Evolutionary conservation across 306 rosid genomes (phyloP).

Genomic region (Pyrus communis): DNA sequence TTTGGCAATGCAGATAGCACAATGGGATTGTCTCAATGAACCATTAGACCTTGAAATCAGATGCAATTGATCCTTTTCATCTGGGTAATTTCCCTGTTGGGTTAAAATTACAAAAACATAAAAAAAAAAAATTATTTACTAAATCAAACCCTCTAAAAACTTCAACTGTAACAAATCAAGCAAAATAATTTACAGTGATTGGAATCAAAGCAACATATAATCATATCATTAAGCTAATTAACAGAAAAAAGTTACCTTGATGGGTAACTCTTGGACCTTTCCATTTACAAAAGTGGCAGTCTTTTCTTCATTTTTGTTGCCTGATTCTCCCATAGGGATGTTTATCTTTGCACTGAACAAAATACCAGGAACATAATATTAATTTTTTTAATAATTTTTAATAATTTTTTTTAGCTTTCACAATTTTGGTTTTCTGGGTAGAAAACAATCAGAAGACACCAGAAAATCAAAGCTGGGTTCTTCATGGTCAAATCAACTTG

Average conservation of each 20-base stretch:
- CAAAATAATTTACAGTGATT: background rate
- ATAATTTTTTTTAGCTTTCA: background rate
- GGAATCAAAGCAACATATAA: background rate
- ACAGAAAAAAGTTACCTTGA: constrained; percentile 24
- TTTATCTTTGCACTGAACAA: background rate
- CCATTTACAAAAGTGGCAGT: constrained; percentile 21
- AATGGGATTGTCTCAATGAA: constrained; percentile 23
- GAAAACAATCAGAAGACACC: background rate
- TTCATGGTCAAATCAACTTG: background rate
- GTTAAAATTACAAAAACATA: background rate
- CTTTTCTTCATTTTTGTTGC: constrained; percentile 13
- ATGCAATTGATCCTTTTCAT: constrained; percentile 19
- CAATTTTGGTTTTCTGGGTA: background rate
- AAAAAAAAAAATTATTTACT: constrained; percentile 2
- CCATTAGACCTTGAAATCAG: constrained; percentile 22
- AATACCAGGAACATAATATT: background rate
- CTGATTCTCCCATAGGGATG: constrained; percentile 32
- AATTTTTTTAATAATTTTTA: too few species aligned
- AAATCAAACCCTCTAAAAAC: background rate
- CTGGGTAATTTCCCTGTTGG: constrained; percentile 29
- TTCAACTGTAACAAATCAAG: too few species aligned
- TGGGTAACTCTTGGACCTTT: constrained; percentile 17
- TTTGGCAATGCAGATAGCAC: constrained; percentile 36
- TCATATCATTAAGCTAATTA: background rate
- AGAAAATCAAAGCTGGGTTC: background rate